Percentiles rank a stretch among this genome's conserved stretches.
phyloP scores from a whole-genome alignment of 257 asterid genomes.

The Buddleja alternifolia region DNA sequence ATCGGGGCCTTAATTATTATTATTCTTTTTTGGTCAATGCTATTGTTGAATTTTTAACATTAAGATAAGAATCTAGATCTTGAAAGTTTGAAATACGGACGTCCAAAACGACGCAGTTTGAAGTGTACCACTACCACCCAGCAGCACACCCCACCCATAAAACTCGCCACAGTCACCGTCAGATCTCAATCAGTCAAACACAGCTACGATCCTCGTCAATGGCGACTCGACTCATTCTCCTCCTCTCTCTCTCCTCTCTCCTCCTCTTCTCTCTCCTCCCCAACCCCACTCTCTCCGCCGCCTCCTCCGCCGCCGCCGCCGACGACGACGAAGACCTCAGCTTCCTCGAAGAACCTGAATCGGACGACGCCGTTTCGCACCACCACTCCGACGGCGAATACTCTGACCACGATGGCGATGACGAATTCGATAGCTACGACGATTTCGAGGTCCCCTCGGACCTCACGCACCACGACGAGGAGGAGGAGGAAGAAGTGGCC shows the following conservation, averaged over 20 bases:
- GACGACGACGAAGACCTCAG: conserved; percentile 63
- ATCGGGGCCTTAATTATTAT: too few species aligned
- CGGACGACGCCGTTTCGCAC: conserved; percentile 27
- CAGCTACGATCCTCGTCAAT: conserved; percentile 28
- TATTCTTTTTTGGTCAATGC: too few species aligned
- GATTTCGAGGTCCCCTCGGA: conserved; percentile 55
- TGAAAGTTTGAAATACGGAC: background rate
- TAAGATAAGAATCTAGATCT: too few species aligned
- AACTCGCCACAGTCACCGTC: background rate
- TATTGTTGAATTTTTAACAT: too few species aligned
- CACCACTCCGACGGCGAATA: conserved; percentile 45
- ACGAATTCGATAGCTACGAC: conserved; percentile 47
- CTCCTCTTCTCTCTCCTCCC: conserved; percentile 36
- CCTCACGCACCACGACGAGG: conserved; percentile 32
- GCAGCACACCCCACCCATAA: too few species aligned
- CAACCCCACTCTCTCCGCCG: conserved; percentile 33
- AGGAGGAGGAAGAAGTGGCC: conserved; percentile 37
- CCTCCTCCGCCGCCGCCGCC: conserved; percentile 28
- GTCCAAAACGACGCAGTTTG: background rate
- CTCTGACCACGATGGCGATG: conserved; percentile 51
- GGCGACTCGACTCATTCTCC: conserved; percentile 42
- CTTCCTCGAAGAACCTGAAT: conserved; percentile 53
- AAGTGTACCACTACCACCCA: too few species aligned
- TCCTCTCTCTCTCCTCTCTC: conserved; percentile 32
- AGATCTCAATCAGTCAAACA: conserved; percentile 38